phyloP scores from a whole-genome alignment of 208 protist genomes.

The Angomonas ambiguus region DNA sequence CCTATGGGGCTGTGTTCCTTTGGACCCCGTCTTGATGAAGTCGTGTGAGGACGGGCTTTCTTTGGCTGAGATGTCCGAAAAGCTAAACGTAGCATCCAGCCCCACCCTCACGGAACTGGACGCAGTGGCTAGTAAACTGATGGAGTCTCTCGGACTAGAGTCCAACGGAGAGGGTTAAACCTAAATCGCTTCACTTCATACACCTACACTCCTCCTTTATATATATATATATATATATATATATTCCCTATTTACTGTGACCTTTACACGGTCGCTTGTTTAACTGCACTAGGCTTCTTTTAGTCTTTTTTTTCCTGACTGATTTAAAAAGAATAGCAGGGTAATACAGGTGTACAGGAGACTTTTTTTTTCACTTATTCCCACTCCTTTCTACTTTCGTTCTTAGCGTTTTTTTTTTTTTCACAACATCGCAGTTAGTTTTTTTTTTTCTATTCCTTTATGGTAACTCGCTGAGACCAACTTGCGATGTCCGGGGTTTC shows the following conservation, averaged over 20 bases:
- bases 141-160: constrained; percentile 23
- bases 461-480: background rate
- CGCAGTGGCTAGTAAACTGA: constrained; percentile 35
- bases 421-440: background rate
- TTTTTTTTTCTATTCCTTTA: constrained; percentile 15
- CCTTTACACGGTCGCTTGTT: background rate
- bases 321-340: background rate
- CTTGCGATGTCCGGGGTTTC: constrained; percentile 35
- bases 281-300: background rate
- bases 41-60: constrained; percentile 86
- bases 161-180: constrained; percentile 6
- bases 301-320: background rate
- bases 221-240: too few relatives aligned
- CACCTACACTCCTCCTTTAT: background rate
- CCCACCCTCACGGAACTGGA: constrained; percentile 47
- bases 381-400: constrained; percentile 1
- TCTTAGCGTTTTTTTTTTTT: constrained; percentile 7
- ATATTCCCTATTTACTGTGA: background rate
- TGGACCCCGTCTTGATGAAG: constrained; percentile 90
- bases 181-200: too few relatives aligned
- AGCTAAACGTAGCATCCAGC: constrained; percentile 23
- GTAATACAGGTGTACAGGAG: too few relatives aligned
- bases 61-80: constrained; percentile 39
- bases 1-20: constrained; percentile 80
- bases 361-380: background rate